Conservation (phyloP, 1,139 yeast species). For the Yamadazyma siamensis region DNA sequence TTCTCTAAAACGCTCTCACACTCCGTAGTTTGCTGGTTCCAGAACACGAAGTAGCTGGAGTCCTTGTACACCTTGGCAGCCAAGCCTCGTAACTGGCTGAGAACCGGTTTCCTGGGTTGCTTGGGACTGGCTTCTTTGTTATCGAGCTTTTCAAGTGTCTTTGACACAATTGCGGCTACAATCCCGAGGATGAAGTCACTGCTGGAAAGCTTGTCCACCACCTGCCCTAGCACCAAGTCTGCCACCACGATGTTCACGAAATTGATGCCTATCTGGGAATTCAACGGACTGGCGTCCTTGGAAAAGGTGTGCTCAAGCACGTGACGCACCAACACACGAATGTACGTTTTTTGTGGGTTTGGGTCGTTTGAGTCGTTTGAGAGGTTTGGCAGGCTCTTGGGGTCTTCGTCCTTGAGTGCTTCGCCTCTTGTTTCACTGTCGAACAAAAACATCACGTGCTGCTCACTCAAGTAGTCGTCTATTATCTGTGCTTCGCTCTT, state of each 20-base stretch:
- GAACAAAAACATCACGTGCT: conserved; percentile 18
- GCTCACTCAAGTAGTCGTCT: conserved; percentile 10
- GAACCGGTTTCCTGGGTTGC: conserved; percentile 3
- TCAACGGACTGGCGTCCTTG: conserved; percentile 10
- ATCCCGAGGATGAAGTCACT: conserved; percentile 27
- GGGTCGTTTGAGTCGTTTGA: no score
- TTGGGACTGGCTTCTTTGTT: not conserved
- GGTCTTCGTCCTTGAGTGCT: no score
- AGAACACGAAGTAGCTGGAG: conserved; percentile 12
- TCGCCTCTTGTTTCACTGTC: no score
- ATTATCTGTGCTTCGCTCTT: conserved; percentile 11
- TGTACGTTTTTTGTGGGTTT: no score
- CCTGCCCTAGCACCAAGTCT: conserved; percentile 32
- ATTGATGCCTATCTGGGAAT: conserved; percentile 28
- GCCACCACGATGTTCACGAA: conserved; percentile 28
- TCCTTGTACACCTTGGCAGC: conserved; percentile 12
- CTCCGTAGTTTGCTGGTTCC: conserved; percentile 4
- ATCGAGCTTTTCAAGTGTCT: conserved; percentile 3
- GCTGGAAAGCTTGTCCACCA: conserved; percentile 25
- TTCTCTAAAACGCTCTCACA: conserved; percentile 5
- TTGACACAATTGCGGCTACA: conserved; percentile 8
- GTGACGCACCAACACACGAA: conserved; percentile 22
- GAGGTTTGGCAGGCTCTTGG: no score
- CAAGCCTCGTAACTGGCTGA: conserved; percentile 8
- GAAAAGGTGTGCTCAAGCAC: conserved; percentile 20